Percentiles rank a stretch among this genome's conserved stretches.
Conservation (phyloP, 1,284 basidiomycete species). For the Tremellales sp. region DNA sequence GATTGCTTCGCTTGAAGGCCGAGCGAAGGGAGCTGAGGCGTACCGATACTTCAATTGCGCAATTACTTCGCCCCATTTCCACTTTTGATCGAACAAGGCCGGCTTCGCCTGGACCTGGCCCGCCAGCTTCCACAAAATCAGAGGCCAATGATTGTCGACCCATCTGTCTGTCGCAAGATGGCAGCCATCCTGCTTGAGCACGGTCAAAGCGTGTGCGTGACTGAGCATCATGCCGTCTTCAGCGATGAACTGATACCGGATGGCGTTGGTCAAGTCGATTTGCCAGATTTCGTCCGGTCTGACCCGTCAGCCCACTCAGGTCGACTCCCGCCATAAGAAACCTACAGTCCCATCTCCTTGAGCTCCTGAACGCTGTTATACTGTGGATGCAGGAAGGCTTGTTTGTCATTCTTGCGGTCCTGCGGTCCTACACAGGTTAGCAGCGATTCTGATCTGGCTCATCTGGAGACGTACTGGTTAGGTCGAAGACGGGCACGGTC, state of each 20-base stretch:
- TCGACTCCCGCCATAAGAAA: conserved; percentile 3
- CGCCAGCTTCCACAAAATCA: conserved; percentile 93
- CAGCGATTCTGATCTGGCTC: no score
- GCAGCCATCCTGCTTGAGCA: conserved; percentile 30
- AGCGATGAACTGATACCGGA: conserved; percentile 62
- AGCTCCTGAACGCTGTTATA: conserved; percentile 55
- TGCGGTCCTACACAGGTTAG: conserved; percentile 18
- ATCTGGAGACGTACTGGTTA: conserved; percentile 33
- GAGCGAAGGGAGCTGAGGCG: conserved; percentile 21
- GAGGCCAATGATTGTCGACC: conserved; percentile 86
- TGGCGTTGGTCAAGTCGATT: conserved; percentile 59
- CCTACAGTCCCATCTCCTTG: conserved; percentile 61
- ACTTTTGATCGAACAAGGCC: conserved; percentile 57
- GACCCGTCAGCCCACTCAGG: not conserved
- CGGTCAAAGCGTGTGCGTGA: conserved; percentile 21
- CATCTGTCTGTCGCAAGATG: conserved; percentile 52
- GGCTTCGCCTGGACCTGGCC: conserved; percentile 73
- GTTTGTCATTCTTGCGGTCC: conserved; percentile 23
- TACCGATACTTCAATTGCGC: conserved; percentile 82
- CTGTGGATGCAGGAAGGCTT: conserved; percentile 55
- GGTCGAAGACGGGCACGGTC: conserved; percentile 36
- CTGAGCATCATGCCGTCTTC: conserved; percentile 21
- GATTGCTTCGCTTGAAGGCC: not conserved
- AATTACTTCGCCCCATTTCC: conserved; percentile 75
- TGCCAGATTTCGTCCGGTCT: conserved; percentile 56